Evolutionary conservation across 768 basidiomycete species (phyloP).

Genomic region (Xerocomellus dryophilus): DNA sequence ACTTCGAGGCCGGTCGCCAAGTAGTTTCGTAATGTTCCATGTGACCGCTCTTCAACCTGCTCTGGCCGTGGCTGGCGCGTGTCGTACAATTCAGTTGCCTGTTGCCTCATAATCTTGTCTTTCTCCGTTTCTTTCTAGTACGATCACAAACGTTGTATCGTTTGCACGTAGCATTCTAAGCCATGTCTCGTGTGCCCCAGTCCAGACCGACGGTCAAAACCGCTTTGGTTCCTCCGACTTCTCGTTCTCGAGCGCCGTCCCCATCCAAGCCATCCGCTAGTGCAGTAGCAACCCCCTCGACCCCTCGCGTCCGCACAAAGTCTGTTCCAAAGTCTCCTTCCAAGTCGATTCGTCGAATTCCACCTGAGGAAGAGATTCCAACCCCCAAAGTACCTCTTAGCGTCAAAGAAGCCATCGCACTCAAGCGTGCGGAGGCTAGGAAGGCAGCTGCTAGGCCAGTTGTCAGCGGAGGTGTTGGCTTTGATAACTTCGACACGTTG

Average conservation of each 20-base stretch:
- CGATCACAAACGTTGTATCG: slow-evolving; percentile 2
- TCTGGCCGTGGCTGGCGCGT: not conserved
- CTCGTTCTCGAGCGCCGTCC: slow-evolving; percentile 33
- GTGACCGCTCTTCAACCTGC: slow-evolving; percentile 5
- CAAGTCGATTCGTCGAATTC: slow-evolving; percentile 26
- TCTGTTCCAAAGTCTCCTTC: slow-evolving; percentile 36
- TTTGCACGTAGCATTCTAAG: not conserved
- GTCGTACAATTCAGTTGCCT: not conserved
- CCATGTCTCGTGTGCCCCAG: slow-evolving; percentile 44
- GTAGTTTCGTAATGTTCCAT: slow-evolving; percentile 20
- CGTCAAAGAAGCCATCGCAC: slow-evolving; percentile 75
- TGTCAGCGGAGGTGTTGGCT: slow-evolving; percentile 23
- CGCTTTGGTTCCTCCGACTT: slow-evolving; percentile 23
- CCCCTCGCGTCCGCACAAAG: slow-evolving; percentile 37
- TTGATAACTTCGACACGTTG: slow-evolving; percentile 40
- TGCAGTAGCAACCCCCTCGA: slow-evolving; percentile 22
- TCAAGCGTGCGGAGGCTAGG: slow-evolving; percentile 75
- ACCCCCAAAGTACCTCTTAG: slow-evolving; percentile 41
- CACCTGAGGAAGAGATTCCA: slow-evolving; percentile 21
- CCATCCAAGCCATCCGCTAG: slow-evolving; percentile 31
- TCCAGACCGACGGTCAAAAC: slow-evolving; percentile 33
- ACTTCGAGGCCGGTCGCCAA: not conserved
- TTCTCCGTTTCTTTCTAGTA: not conserved
- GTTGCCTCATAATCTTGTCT: not conserved
- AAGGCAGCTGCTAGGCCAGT: slow-evolving; percentile 41